Evolutionary conservation across 768 basidiomycete species (phyloP), one percentile per base, ranked within the genome.

Genomic region (Russula griseocarnosa): DNA sequence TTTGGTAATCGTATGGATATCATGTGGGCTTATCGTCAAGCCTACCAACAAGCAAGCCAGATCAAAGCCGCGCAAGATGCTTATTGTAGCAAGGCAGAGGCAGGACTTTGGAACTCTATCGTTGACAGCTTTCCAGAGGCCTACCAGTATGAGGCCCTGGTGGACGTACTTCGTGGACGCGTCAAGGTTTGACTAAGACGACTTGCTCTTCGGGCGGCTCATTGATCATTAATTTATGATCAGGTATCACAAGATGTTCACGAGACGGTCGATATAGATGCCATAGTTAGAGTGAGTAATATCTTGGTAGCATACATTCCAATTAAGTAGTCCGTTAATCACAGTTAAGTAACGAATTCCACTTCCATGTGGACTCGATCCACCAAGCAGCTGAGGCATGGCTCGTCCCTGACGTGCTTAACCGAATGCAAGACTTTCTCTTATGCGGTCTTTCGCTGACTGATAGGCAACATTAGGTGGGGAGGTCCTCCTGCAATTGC

Each of bases 301-400:
- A 14, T 28, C 38, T 20, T 38, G 8, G 26, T 6, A 28, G 11
- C 38, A 40, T 28, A 36, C 55, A 13, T 30, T 22, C 24, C 42
- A 20, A 30, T 10, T 55, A 28, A 42, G 47, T 26, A 30, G 20
- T 11, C 18, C 32, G 3, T 26, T 16, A 40, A 66, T 47, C 57
- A 22, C 66, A 90, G 83, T 79, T 92, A 40, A 84, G 90, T 36
- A 90, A 94, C 70, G 91, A 94, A 71, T 94, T 92, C 80, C 80
- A 86, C 69, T 91, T 91, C 72, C 83, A 85, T 7, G 81, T 92
- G 60, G 84, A 89, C 4, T 85, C 86, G 3, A 83, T 92, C 71
- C 91, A 92, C 69, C 84, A 87, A 66, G 91, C 92, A 2, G 84
- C 85, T 62, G 90, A 94, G 69, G 86, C 91, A 0, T 94, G 88